Percentiles rank a stretch among this genome's conserved stretches.
Conservation (phyloP, 192 early-diverging fungal genomes). For the Coemansia sp. region DNA sequence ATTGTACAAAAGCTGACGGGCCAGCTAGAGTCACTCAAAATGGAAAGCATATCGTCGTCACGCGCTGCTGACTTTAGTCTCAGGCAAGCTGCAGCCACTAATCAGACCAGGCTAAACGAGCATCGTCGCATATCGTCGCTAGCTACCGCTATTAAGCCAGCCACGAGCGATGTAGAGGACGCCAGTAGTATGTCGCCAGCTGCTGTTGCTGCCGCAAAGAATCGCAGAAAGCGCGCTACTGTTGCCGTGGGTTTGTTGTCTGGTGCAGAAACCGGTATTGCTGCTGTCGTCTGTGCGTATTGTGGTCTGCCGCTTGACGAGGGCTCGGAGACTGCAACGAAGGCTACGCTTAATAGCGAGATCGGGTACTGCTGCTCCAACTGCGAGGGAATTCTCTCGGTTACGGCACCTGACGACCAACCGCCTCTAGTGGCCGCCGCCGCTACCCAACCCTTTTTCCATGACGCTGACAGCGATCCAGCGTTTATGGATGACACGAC, state of each 20-base stretch:
- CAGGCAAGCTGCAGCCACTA: neutral
- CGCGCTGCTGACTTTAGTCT: conserved; percentile 20
- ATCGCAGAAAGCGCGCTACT: conserved; percentile 38
- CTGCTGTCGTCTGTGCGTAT: conserved; percentile 34
- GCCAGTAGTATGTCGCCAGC: conserved; percentile 2
- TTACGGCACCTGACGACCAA: neutral
- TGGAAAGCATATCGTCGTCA: conserved; percentile 27
- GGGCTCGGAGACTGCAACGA: conserved; percentile 21
- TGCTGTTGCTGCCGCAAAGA: neutral
- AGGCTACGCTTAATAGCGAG: conserved; percentile 40
- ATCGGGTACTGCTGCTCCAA: conserved; percentile 53
- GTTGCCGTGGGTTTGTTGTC: conserved; percentile 27
- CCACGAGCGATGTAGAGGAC: conserved; percentile 3
- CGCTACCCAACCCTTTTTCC: neutral
- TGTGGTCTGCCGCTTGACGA: conserved; percentile 41
- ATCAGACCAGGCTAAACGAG: neutral
- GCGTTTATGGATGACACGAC: neutral
- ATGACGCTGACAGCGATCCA: neutral
- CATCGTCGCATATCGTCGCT: conserved; percentile 7
- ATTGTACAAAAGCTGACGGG: conserved; percentile 46
- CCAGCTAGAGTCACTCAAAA: conserved; percentile 47
- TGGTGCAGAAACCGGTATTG: conserved; percentile 7
- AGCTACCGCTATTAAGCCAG: neutral
- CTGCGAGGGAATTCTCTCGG: conserved; percentile 44
- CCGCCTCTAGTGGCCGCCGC: neutral